A percentile compares a stretch with the other conserved stretches of the same genome.
Conservation (phyloP, 306 rosid genomes). For the Gillenia trifoliata region DNA sequence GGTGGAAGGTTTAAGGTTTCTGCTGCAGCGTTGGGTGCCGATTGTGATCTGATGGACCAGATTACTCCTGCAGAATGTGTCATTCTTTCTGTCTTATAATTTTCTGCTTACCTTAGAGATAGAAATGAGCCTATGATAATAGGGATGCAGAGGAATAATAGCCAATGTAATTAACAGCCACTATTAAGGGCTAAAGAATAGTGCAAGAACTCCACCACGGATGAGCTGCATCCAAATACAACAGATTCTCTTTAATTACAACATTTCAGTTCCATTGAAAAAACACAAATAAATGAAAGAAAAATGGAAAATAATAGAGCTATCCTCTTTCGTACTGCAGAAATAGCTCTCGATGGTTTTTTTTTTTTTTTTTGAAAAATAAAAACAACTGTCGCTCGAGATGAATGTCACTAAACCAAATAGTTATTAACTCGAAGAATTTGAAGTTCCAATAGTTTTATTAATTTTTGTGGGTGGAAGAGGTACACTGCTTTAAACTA, state of each 20-base stretch:
- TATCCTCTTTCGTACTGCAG: too few relatives aligned
- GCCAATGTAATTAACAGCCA: constrained; percentile 1
- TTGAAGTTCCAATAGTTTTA: background rate
- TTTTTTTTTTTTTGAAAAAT: too few relatives aligned
- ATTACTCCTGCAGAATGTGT: constrained; percentile 18
- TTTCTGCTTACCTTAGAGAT: background rate
- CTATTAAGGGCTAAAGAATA: constrained; percentile 33
- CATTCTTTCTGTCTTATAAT: background rate
- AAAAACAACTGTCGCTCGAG: too few relatives aligned
- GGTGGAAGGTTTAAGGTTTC: background rate
- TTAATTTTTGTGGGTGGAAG: background rate
- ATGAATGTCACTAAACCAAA: background rate
- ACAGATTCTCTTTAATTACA: too few relatives aligned
- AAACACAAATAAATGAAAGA: too few relatives aligned
- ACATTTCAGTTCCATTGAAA: too few relatives aligned
- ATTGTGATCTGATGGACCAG: background rate
- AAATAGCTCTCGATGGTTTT: too few relatives aligned
- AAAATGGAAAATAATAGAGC: too few relatives aligned
- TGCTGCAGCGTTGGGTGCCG: background rate
- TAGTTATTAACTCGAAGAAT: background rate
- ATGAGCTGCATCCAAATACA: constrained; percentile 26
- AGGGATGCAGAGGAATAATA: background rate
- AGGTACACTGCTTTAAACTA: background rate
- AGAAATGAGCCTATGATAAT: background rate
- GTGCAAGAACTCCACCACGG: constrained; percentile 40